phyloP scores from a whole-genome alignment of 1,284 basidiomycete genomes.

The Cryptococcus sp. region DNA sequence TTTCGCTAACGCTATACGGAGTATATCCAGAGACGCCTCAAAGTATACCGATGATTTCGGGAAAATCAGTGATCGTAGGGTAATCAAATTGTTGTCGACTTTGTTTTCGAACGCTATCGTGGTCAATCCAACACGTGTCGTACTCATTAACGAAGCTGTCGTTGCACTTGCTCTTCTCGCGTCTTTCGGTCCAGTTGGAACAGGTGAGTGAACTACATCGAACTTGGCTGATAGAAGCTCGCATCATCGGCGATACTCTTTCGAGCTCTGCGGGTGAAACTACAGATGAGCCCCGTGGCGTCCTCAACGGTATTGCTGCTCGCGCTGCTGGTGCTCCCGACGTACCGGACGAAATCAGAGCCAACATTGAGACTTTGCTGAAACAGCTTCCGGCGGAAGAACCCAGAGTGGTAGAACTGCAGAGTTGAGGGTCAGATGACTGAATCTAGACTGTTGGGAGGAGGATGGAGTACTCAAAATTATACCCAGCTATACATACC shows the following conservation, averaged over 20 bases:
- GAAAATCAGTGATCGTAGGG: constrained; percentile 29
- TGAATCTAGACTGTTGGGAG: no score
- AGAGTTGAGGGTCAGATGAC: no score
- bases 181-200: constrained; percentile 52
- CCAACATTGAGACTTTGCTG: background rate
- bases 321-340: background rate
- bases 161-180: constrained; percentile 73
- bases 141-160: constrained; percentile 84
- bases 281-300: no score
- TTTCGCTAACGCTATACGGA: constrained; percentile 71
- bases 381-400: background rate
- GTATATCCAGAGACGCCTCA: constrained; percentile 48
- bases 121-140: constrained; percentile 70
- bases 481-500: no score
- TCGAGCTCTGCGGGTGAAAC: no score
- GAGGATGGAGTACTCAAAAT: no score
- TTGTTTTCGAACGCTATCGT: constrained; percentile 64
- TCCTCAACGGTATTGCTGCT: no score
- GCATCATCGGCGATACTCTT: no score
- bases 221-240: background rate
- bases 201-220: background rate
- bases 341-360: background rate
- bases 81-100: constrained; percentile 10
- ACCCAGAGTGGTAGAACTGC: no score
- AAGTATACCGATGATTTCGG: constrained; percentile 53